Conservation (phyloP, 805 yeast genomes). For the Saturnispora saitoi region DNA sequence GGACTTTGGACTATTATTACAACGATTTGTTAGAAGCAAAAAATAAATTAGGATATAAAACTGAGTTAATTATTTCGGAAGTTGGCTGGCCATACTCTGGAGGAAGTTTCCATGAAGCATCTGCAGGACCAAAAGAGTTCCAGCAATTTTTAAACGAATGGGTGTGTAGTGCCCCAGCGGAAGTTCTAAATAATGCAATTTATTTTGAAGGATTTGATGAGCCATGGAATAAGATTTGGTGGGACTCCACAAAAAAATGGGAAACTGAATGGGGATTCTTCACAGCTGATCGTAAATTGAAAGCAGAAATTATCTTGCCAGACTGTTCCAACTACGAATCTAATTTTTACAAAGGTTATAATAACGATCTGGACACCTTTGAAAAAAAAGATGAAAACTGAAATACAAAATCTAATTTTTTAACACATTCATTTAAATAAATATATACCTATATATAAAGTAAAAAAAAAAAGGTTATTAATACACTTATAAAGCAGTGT, state of each 20-base stretch:
- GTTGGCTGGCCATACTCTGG: slow-evolving; percentile 71
- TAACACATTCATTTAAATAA: too few species aligned
- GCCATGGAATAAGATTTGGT: slow-evolving; percentile 55
- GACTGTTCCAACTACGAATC: too few species aligned
- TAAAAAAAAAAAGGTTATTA: too few species aligned
- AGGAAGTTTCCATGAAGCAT: slow-evolving; percentile 38
- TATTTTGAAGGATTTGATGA: slow-evolving; percentile 68
- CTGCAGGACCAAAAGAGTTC: slow-evolving; percentile 37
- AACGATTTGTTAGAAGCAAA: slow-evolving; percentile 35
- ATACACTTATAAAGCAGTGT: too few species aligned
- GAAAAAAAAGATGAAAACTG: too few species aligned
- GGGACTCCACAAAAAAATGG: slow-evolving; percentile 43
- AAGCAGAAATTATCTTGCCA: slow-evolving; percentile 17
- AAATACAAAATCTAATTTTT: too few species aligned
- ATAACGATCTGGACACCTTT: too few species aligned
- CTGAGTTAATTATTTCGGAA: slow-evolving; percentile 43
- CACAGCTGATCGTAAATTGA: slow-evolving; percentile 38
- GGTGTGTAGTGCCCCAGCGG: slow-evolving; percentile 37
- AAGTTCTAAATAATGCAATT: slow-evolving; percentile 38
- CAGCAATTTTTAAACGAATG: slow-evolving; percentile 43
- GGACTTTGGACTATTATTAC: slow-evolving; percentile 44
- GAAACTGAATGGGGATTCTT: slow-evolving; percentile 70
- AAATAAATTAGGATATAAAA: slow-evolving; percentile 16
- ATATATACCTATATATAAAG: too few species aligned
- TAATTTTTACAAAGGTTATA: too few species aligned